Evolutionary conservation across 2,329 filamentous ascomycete species (phyloP).

Genomic region (Pseudodiploospora longispora): DNA sequence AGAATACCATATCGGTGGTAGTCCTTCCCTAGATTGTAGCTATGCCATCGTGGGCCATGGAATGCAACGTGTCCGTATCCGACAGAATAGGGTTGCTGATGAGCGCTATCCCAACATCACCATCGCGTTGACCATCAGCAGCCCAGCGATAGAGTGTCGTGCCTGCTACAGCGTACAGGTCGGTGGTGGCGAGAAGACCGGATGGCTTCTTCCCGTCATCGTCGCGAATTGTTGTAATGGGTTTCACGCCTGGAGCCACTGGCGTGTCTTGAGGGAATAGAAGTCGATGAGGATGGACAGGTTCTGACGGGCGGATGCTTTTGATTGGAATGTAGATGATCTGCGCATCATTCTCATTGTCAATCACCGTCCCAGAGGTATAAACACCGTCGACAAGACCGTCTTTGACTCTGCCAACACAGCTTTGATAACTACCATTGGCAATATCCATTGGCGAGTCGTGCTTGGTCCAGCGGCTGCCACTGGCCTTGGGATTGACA

Average conservation of each 20-base stretch:
- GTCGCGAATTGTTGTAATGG: too few relatives aligned
- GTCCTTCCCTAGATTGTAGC: neutral
- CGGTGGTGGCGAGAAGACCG: neutral
- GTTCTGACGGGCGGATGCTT: too few relatives aligned
- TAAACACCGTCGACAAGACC: neutral
- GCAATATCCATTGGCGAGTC: neutral
- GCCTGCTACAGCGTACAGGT: neutral
- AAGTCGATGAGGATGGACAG: too few relatives aligned
- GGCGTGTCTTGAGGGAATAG: too few relatives aligned
- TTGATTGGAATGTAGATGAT: neutral
- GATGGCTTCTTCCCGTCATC: too few relatives aligned
- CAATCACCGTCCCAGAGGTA: neutral
- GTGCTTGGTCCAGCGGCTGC: neutral
- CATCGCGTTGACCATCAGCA: neutral
- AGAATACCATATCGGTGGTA: neutral
- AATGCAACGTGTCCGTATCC: neutral
- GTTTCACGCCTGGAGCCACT: too few relatives aligned
- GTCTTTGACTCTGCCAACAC: neutral
- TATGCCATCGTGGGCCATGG: neutral
- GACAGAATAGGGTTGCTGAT: neutral
- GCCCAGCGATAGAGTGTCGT: neutral
- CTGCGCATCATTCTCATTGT: neutral
- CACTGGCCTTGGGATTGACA: neutral
- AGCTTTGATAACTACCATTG: neutral
- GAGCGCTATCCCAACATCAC: neutral